A percentile compares a stretch with the other conserved stretches of the same genome.
These are phyloP conservation scores for Lepiota venenata DNA, from an alignment of 768 basidiomycete species.

Conservation along the genomic window DNA sequence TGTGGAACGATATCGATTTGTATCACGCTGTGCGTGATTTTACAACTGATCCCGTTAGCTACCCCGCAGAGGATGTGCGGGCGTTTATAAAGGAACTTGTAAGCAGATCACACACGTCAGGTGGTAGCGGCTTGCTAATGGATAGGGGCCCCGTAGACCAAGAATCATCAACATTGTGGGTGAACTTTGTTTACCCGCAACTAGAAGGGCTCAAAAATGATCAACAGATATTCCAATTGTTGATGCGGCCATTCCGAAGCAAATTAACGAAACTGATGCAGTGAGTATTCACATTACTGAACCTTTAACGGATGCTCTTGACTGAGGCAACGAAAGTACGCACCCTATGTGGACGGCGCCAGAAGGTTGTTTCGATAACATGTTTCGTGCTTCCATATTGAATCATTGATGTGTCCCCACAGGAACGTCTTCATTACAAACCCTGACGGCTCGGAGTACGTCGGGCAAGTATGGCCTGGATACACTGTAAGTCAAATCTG, in stretches of 20 bases:
- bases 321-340: conserved; percentile 40
- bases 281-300: conserved; percentile 35
- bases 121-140: background rate
- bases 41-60: conserved; percentile 62
- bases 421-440: conserved; percentile 76
- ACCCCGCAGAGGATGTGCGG: conserved; percentile 50
- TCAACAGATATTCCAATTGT: conserved; percentile 64
- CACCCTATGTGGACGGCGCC: conserved; percentile 60
- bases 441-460: conserved; percentile 66
- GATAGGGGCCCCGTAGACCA: conserved; percentile 10
- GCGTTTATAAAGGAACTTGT: conserved; percentile 57
- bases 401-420: background rate
- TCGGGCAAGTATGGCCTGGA: conserved; percentile 79
- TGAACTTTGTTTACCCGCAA: background rate
- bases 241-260: conserved; percentile 58
- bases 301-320: background rate
- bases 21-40: conserved; percentile 70
- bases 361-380: conserved; percentile 40
- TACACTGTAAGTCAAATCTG: conserved; percentile 45
- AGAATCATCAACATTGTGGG: conserved; percentile 47
- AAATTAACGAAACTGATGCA: conserved; percentile 56
- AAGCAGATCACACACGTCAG: conserved; percentile 18
- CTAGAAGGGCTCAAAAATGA: background rate
- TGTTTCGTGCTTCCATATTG: background rate
- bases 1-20: conserved; percentile 80